Evolutionary conservation across 2,329 filamentous ascomycete species (phyloP).

Genomic region (Emydomyces testavorans): DNA sequence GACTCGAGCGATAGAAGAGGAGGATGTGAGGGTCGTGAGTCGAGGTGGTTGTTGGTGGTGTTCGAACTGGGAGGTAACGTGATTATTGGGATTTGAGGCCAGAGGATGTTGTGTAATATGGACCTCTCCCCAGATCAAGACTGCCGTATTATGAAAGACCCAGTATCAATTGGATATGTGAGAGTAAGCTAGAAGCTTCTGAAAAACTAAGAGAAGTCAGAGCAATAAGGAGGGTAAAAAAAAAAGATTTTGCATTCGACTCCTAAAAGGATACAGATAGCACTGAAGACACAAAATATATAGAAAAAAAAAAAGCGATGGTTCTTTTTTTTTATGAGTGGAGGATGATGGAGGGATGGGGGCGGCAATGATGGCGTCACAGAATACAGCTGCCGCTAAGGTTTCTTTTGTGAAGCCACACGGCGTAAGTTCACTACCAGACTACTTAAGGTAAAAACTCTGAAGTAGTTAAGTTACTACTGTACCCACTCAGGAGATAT

Average conservation of each 20-base stretch:
- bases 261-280: background rate
- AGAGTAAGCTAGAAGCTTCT: background rate
- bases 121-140: too few species aligned
- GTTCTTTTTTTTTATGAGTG: too few species aligned
- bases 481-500: too few species aligned
- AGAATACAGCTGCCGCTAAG: conserved; percentile 2
- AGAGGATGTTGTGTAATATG: too few species aligned
- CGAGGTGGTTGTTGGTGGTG: too few species aligned
- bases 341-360: background rate
- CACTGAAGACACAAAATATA: conserved; percentile 5
- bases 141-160: too few species aligned
- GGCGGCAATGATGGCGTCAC: conserved; percentile 9
- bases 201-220: background rate
- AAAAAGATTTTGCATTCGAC: conserved; percentile 2
- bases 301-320: background rate
- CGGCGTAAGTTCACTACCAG: too few species aligned
- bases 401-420: too few species aligned
- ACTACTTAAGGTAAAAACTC: too few species aligned
- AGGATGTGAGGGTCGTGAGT: background rate
- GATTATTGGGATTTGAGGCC: too few species aligned
- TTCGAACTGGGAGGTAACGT: too few species aligned
- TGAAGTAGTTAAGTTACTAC: too few species aligned
- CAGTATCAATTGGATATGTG: background rate
- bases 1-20: background rate
- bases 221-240: background rate